Conservation (phyloP, 805 yeast species). For the Yarrowia sp. region DNA sequence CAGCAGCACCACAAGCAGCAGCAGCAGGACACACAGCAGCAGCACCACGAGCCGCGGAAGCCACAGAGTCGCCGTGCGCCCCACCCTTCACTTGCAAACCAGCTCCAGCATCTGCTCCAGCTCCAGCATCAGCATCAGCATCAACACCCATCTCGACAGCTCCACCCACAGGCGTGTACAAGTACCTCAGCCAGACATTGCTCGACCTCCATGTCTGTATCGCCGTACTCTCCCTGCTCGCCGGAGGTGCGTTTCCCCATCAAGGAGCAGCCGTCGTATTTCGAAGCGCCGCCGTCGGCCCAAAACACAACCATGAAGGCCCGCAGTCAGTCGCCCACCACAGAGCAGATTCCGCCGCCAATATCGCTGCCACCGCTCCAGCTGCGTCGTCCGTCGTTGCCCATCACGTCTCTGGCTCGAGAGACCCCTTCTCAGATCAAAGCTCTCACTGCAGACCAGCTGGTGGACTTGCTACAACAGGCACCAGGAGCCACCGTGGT, state of each 20-base stretch:
- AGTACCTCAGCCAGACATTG: too few species aligned
- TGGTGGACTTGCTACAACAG: conserved; percentile 19
- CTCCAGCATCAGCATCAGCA: background rate
- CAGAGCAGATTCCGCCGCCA: conserved; percentile 29
- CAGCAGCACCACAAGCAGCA: background rate
- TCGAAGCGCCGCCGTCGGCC: conserved; percentile 7
- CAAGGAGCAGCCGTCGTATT: conserved; percentile 30
- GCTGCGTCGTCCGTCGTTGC: conserved; percentile 25
- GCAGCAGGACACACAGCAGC: background rate
- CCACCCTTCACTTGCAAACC: background rate
- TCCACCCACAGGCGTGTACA: conserved; percentile 1
- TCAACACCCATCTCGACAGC: too few species aligned
- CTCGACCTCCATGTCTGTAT: conserved; percentile 11
- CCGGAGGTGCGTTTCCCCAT: conserved; percentile 35
- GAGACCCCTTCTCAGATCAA: conserved; percentile 33
- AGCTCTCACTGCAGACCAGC: conserved; percentile 8
- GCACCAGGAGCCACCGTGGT: conserved; percentile 51
- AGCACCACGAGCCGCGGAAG: background rate
- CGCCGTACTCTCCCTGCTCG: conserved; percentile 38
- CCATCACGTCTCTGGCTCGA: conserved; percentile 27
- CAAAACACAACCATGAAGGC: conserved; percentile 11
- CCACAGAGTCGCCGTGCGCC: background rate
- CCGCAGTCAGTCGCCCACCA: conserved; percentile 25
- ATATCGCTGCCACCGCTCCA: conserved; percentile 10
- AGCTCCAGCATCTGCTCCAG: background rate